Conservation (phyloP, 768 basidiomycete species). For the Galerina marginata region DNA sequence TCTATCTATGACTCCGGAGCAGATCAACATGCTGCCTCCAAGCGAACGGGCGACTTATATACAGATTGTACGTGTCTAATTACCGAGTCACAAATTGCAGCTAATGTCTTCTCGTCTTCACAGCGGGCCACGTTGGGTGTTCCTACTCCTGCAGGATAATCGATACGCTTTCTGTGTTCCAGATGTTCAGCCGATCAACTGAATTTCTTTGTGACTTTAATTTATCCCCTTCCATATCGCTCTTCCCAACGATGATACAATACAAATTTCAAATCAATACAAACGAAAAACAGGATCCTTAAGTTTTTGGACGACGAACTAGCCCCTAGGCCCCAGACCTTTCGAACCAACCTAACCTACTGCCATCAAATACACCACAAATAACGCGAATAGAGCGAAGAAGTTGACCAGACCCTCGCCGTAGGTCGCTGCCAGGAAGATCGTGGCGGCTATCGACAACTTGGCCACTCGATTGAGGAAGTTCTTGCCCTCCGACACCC, state of each 20-base stretch:
- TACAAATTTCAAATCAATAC: too few relatives aligned
- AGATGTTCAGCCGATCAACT: too few relatives aligned
- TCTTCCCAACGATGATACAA: too few relatives aligned
- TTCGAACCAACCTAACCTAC: slow-evolving; percentile 4
- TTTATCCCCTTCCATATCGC: too few relatives aligned
- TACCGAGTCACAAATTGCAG: background rate
- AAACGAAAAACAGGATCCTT: too few relatives aligned
- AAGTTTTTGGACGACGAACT: too few relatives aligned
- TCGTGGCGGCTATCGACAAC: slow-evolving; percentile 3
- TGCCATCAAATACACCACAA: slow-evolving; percentile 17
- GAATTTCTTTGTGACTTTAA: too few relatives aligned
- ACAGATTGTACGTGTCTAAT: slow-evolving; percentile 68
- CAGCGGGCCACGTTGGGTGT: slow-evolving; percentile 1
- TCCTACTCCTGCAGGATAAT: slow-evolving; percentile 3
- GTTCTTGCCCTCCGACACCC: too few relatives aligned
- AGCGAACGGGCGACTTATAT: slow-evolving; percentile 78
- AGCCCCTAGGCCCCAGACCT: too few relatives aligned
- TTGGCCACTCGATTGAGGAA: slow-evolving; percentile 9
- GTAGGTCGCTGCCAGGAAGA: slow-evolving; percentile 16
- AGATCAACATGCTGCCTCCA: slow-evolving; percentile 77
- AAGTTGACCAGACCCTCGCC: slow-evolving; percentile 16
- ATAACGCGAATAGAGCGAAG: slow-evolving; percentile 12
- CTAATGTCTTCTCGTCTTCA: background rate
- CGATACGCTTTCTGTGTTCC: background rate
- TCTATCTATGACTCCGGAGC: slow-evolving; percentile 81